Evolutionary conservation across 805 yeast genomes (phyloP).

Genomic region (Kodamaea neixiangensis): DNA sequence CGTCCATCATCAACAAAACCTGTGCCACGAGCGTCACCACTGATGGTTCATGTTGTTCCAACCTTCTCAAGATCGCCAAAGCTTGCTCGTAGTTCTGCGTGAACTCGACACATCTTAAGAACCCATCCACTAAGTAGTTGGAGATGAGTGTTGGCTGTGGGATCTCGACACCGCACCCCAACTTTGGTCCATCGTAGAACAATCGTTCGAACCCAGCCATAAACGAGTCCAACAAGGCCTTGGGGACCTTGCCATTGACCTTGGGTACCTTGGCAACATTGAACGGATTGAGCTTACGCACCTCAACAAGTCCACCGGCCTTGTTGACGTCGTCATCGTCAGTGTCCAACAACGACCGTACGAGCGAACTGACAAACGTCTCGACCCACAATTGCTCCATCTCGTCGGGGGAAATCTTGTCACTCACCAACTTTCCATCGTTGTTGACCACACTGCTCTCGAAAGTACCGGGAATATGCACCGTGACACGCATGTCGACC

Average conservation of each 20-base stretch:
- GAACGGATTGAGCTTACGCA: constrained; percentile 81
- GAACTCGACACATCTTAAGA: constrained; percentile 60
- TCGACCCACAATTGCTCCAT: constrained; percentile 51
- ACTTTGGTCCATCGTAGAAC: constrained; percentile 62
- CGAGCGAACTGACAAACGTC: constrained; percentile 67
- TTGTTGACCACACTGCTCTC: constrained; percentile 52
- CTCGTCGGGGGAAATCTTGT: constrained; percentile 52
- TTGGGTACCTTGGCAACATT: constrained; percentile 47
- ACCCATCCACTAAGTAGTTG: constrained; percentile 77
- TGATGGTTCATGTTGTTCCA: constrained; percentile 54
- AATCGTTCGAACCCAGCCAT: constrained; percentile 65
- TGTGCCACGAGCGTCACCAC: constrained; percentile 60
- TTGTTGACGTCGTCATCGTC: constrained; percentile 65
- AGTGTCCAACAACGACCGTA: constrained; percentile 66
- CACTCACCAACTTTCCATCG: constrained; percentile 56
- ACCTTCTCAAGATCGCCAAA: constrained; percentile 54
- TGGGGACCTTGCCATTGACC: constrained; percentile 44
- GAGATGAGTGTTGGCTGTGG: constrained; percentile 65
- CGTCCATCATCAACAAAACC: constrained; percentile 52
- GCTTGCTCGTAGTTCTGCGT: constrained; percentile 68
- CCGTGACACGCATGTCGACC: constrained; percentile 70
- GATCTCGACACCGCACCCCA: constrained; percentile 66
- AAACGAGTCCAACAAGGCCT: constrained; percentile 45
- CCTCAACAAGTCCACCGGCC: constrained; percentile 70
- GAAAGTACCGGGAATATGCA: constrained; percentile 75